Evolutionary conservation across 768 basidiomycete genomes (phyloP).

Genomic region (Porpolomopsis calyptriformis): DNA sequence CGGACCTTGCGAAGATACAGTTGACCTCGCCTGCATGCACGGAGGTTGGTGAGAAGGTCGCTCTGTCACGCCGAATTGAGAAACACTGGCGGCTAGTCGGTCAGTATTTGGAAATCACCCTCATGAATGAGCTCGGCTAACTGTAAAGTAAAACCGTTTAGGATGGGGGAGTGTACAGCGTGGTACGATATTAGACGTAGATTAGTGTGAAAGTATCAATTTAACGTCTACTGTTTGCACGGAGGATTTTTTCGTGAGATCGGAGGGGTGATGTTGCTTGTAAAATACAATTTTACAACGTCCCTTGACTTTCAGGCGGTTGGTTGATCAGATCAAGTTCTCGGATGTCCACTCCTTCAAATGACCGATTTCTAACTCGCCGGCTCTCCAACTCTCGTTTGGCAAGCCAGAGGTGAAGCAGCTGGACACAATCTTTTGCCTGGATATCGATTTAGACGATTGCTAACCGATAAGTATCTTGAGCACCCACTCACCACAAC

Average conservation of each 20-base stretch:
- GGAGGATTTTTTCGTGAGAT: background rate
- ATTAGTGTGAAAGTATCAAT: slow-evolving; percentile 25
- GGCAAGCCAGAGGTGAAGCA: slow-evolving; percentile 58
- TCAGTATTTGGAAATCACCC: slow-evolving; percentile 28
- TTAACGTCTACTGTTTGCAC: background rate
- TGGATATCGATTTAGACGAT: slow-evolving; percentile 14
- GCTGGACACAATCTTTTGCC: slow-evolving; percentile 58
- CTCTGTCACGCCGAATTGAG: slow-evolving; percentile 86
- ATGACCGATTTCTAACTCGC: slow-evolving; percentile 57
- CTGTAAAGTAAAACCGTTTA: slow-evolving; percentile 13
- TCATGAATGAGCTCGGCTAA: background rate
- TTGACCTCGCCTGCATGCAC: slow-evolving; percentile 93
- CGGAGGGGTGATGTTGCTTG: background rate
- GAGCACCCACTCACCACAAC: slow-evolving; percentile 37
- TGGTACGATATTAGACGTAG: slow-evolving; percentile 73
- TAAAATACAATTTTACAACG: too few relatives aligned
- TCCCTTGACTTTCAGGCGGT: background rate
- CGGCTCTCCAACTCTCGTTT: slow-evolving; percentile 65
- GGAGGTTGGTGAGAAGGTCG: slow-evolving; percentile 96
- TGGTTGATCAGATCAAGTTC: slow-evolving; percentile 50
- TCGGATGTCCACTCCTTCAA: slow-evolving; percentile 57
- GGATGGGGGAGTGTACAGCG: slow-evolving; percentile 76
- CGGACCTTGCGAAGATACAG: slow-evolving; percentile 89
- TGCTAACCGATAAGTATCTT: background rate
- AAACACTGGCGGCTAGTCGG: slow-evolving; percentile 98